Base-by-base conservation (phyloP, 2,329 filamentous ascomycete genomes). In the Rhynchosporium agropyri region DNA sequence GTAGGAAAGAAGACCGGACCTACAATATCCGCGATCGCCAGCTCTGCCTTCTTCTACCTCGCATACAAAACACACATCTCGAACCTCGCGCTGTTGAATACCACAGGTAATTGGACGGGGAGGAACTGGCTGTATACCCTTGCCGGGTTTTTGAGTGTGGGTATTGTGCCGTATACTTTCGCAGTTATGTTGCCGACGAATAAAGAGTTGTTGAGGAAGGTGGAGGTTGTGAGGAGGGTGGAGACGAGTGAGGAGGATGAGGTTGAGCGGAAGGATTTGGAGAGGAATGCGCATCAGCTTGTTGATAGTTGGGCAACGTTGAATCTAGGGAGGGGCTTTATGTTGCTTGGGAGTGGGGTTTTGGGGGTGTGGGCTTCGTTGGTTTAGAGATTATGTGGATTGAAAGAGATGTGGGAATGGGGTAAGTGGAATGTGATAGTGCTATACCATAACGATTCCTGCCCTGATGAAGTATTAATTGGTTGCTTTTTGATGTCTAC, bases 241-340 rank as follows among this genome's bases (percentile, higher is more conserved):
- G 75, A 72, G 10, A 67, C 78, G 50, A 74, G 73, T 31, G 77
- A 79, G 60, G 69, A 68, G 60, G 72, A 77, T 20, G 72, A 71
- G 1, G 80, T 81, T 61, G 69, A 71, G 4, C 76, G 74, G 3
- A 68, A 76, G 36, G 71, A 43, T 43, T 73, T 77, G 59, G 77
- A 81, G 74, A 80, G 76, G 74, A 80, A 76, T 0, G 76, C 77
- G 7, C 82, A 84, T 72, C 77, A 75, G 63, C 71, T 86, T 67
- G 77, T 87, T 43, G 83, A 86, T 68, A 76, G 75, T 63, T 87
- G 84, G 84, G 83, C 77, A 3, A 74, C 78, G 56, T 70, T 85
- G 68, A 85, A 85, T 68, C 65, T 86, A 42, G 78, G 74, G 5
- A 71, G 81, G 20, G 75, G 76, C 2, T 60, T 75, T 7, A 68